Percentiles rank a stretch among this genome's conserved stretches.
These are phyloP conservation scores for Cadophora malorum DNA, from an alignment of 2,329 filamentous ascomycete species.

Conservation along the genomic window DNA sequence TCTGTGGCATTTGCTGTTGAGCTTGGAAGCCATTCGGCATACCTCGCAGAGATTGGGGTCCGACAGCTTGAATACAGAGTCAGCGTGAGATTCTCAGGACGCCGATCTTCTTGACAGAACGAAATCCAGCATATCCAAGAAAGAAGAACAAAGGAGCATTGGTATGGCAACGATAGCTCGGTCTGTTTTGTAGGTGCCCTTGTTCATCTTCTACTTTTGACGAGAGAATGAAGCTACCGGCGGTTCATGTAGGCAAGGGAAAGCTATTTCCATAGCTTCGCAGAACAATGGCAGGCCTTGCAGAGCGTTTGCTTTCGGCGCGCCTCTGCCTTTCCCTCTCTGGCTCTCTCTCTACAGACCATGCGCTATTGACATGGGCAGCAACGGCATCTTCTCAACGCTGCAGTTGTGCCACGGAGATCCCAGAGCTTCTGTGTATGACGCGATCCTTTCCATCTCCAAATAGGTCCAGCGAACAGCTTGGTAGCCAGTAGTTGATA, in stretches of 20 bases:
- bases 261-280: background rate
- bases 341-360: too few relatives aligned
- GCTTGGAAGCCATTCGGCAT: slow-evolving; percentile 65
- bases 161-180: background rate
- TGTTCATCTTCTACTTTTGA: background rate
- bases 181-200: background rate
- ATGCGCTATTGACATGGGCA: background rate
- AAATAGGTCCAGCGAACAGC: background rate
- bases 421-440: background rate
- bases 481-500: slow-evolving; percentile 21
- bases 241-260: background rate
- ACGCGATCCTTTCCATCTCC: slow-evolving; percentile 6
- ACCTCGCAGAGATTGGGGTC: slow-evolving; percentile 67
- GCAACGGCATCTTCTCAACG: background rate
- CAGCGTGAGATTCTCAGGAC: slow-evolving; percentile 26
- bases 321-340: background rate
- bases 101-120: background rate
- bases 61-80: slow-evolving; percentile 47
- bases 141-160: background rate
- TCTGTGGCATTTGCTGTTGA: slow-evolving; percentile 63
- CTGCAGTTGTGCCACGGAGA: background rate
- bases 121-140: background rate
- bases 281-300: slow-evolving; percentile 4
- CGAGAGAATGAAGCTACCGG: background rate
- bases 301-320: background rate